A percentile compares a stretch with the other conserved stretches of the same genome.
These are phyloP conservation scores for Geopyxis carbonaria DNA, from an alignment of 495 filamentous ascomycete species.

Conservation along the genomic window DNA sequence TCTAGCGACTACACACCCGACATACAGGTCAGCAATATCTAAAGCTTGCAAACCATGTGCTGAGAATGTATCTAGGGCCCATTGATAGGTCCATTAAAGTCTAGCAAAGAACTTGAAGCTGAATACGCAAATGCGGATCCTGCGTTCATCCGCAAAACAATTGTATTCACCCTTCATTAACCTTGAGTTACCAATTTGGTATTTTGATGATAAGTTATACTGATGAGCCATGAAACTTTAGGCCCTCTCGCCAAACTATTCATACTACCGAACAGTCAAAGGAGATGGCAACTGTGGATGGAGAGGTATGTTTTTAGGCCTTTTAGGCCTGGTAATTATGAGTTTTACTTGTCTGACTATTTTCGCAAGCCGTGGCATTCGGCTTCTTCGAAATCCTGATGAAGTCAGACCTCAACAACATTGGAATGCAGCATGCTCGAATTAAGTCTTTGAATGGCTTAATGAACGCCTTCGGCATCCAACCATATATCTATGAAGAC, in stretches of 20 bases:
- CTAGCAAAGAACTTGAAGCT: constrained; percentile 58
- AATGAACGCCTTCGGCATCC: constrained; percentile 51
- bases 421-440: constrained; percentile 51
- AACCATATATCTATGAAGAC: constrained; percentile 56
- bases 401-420: constrained; percentile 43
- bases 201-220: constrained; percentile 5
- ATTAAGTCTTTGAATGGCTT: constrained; percentile 53
- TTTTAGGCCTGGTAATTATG: constrained; percentile 12
- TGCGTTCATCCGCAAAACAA: constrained; percentile 65
- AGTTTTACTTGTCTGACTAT: too few species aligned
- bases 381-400: constrained; percentile 79
- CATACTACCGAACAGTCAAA: constrained; percentile 68
- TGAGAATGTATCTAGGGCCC: too few species aligned
- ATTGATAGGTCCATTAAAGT: constrained; percentile 59
- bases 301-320: constrained; percentile 53
- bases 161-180: constrained; percentile 47
- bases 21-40: too few species aligned
- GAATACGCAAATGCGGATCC: constrained; percentile 90
- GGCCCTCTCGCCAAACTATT: constrained; percentile 69
- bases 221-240: constrained; percentile 27
- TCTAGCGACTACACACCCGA: too few species aligned
- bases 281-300: constrained; percentile 96
- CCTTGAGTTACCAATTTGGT: constrained; percentile 1
- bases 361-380: constrained; percentile 61
- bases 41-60: too few species aligned